Conservation (phyloP, 805 yeast species). For the Wickerhamomyces kurtzmanii region DNA sequence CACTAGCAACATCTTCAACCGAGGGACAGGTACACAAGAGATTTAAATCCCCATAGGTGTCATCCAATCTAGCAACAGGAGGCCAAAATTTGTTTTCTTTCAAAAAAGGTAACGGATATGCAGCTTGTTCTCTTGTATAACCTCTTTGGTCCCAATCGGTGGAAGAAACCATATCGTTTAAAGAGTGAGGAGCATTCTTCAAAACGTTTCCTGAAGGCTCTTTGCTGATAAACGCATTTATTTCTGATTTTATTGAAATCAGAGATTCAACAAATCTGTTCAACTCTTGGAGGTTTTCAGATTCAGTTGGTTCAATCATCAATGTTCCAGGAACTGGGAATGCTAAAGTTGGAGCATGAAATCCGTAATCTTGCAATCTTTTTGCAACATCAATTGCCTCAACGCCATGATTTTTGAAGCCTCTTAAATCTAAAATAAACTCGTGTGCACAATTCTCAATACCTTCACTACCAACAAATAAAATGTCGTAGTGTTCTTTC, state of each 20-base stretch:
- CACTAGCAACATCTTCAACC: conserved; percentile 58
- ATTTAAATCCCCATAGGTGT: conserved; percentile 89
- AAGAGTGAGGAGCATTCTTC: conserved; percentile 88
- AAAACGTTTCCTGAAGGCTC: conserved; percentile 59
- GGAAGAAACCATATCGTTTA: conserved; percentile 62
- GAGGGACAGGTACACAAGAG: conserved; percentile 89
- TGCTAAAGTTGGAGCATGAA: conserved; percentile 98
- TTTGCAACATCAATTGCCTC: conserved; percentile 97
- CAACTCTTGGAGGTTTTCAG: conserved; percentile 80
- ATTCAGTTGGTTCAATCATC: conserved; percentile 98
- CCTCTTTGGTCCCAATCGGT: conserved; percentile 78
- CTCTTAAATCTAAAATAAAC: conserved; percentile 86
- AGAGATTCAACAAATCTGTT: conserved; percentile 87
- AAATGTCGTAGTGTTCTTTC: conserved; percentile 58
- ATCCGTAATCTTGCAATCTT: conserved; percentile 94
- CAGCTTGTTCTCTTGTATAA: conserved; percentile 88
- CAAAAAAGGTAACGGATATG: conserved; percentile 76
- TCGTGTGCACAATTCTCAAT: conserved; percentile 90
- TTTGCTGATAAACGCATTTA: conserved; percentile 59
- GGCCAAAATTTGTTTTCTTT: conserved; percentile 88
- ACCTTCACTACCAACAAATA: conserved; percentile 56
- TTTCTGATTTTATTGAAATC: conserved; percentile 75
- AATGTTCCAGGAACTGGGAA: conserved; percentile 97
- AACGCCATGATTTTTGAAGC: conserved; percentile 66
- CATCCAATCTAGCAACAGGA: conserved; percentile 84